A percentile compares a stretch with the other conserved stretches of the same genome.
phyloP scores from a whole-genome alignment of 345 rosid species.

The Fremontodendron californicum region DNA sequence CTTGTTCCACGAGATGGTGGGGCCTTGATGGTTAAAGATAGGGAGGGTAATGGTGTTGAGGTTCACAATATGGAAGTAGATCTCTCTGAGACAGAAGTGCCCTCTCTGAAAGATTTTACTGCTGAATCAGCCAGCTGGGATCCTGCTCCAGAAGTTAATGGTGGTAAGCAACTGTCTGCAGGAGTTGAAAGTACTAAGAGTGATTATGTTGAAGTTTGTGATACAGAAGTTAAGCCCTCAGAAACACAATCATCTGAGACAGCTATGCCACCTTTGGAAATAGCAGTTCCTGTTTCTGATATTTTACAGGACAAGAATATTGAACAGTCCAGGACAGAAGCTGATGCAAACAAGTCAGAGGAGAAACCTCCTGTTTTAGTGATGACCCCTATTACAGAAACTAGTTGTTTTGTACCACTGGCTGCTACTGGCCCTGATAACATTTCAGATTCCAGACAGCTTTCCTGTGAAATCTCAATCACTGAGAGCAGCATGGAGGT shows the following conservation, averaged over 20 bases:
- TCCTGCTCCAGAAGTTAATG: background rate
- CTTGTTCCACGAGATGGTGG: background rate
- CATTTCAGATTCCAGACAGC: background rate
- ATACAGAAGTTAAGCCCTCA: slow-evolving; percentile 6
- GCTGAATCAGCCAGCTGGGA: background rate
- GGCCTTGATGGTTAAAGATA: background rate
- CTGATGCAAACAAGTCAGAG: background rate
- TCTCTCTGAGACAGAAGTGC: background rate
- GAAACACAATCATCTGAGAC: background rate
- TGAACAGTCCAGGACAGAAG: background rate
- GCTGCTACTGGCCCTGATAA: background rate
- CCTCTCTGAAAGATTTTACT: background rate
- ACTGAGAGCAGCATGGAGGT: slow-evolving; percentile 9
- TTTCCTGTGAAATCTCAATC: background rate
- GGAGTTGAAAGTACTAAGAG: background rate
- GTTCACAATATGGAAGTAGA: background rate
- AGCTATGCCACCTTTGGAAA: slow-evolving; percentile 1
- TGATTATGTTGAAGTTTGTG: background rate
- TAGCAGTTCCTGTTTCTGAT: slow-evolving; percentile 2
- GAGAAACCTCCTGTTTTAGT: background rate
- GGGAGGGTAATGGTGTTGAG: background rate
- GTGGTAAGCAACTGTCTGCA: background rate
- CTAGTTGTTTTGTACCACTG: background rate
- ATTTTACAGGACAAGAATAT: slow-evolving; percentile 12
- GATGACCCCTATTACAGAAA: background rate